Evolutionary conservation across 2,329 filamentous ascomycete genomes (phyloP), one percentile per base, ranked within the genome.

Genomic region (Colletotrichum tamarilloi): DNA sequence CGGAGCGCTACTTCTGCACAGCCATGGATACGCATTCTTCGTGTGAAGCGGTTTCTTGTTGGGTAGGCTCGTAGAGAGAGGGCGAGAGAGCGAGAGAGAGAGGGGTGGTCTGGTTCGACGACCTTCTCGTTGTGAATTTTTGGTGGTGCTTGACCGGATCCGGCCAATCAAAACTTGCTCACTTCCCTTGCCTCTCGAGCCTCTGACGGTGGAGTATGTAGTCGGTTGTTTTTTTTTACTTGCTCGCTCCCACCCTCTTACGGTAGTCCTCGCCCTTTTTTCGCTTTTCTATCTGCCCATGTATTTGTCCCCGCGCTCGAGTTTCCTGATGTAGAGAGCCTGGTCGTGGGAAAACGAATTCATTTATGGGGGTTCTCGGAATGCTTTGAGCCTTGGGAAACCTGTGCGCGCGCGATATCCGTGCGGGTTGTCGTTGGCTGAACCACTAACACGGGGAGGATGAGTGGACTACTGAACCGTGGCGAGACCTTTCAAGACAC

Each of bases 161-260:
- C 58, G 76, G 76, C 84, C 84, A 85, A 85, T 85, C 80, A 83
- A 85, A 85, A 85, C 84, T 85, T 85, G 84, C 84, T 85, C 84
- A 83, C 72, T 62, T 72, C 68, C 72, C 72, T 63, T 62, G 72
- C 72, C 62, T 72, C 59, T 68, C 68, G 62, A 74, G 68, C 62
- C 68, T 71, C 68, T 67, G 62, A 62, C 68, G 62, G 72, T 74
- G 72, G 72, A 68, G 68, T 64, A 53, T 60, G 38, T 42, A 42
- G 38, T 42, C 38, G 38, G 38, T 57, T n/a, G 19, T 11, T 42
- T 5, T 42, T 42, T 70, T 52, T 38, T 53, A 74, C 32, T 42
- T 56, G 62, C 62, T 56, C 32, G 49, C 62, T 74, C 64, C 75
- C 71, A 72, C 74, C 74, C 65, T 72, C 72, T 60, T 58, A 26